These are phyloP conservation scores for Cornus kousa DNA, from an alignment of 148 eudicot species.

Conservation along the genomic window DNA sequence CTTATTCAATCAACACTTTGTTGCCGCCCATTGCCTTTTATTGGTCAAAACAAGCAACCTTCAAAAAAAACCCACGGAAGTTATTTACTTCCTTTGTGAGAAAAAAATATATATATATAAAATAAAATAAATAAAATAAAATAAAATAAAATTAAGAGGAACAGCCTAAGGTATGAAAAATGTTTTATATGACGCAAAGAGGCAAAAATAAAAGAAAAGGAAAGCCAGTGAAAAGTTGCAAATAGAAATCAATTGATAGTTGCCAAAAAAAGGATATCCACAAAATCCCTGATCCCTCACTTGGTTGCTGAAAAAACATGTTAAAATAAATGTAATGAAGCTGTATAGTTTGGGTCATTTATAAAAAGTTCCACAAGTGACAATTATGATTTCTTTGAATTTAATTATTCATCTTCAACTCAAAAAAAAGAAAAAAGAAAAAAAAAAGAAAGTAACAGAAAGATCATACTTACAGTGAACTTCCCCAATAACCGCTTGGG, in stretches of 20 bases:
- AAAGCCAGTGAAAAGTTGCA: not conserved
- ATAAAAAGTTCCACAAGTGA: too few species aligned
- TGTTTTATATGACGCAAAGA: not conserved
- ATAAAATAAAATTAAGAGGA: not conserved
- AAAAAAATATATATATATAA: too few species aligned
- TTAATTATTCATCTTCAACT: not conserved
- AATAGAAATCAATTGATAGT: not conserved
- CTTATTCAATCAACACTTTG: not conserved
- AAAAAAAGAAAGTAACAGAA: not conserved
- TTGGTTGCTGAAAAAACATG: not conserved
- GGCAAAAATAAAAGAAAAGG: too few species aligned
- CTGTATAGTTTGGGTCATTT: too few species aligned
- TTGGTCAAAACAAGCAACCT: not conserved
- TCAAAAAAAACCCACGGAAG: too few species aligned
- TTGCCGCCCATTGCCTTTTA: not conserved
- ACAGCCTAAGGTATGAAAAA: not conserved
- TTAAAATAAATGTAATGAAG: not conserved
- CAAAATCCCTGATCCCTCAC: not conserved
- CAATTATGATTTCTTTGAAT: not conserved
- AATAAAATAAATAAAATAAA: too few species aligned
- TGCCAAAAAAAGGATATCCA: too few species aligned
- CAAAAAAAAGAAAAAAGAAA: not conserved
- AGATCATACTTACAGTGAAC: slow-evolving; percentile 16
- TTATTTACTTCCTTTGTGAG: too few species aligned
- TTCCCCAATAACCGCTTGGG: slow-evolving; percentile 21